Percentiles rank a stretch among this genome's conserved stretches.
These are phyloP conservation scores for Solanum piurae DNA, from an alignment of 257 asterid species.

Conservation along the genomic window DNA sequence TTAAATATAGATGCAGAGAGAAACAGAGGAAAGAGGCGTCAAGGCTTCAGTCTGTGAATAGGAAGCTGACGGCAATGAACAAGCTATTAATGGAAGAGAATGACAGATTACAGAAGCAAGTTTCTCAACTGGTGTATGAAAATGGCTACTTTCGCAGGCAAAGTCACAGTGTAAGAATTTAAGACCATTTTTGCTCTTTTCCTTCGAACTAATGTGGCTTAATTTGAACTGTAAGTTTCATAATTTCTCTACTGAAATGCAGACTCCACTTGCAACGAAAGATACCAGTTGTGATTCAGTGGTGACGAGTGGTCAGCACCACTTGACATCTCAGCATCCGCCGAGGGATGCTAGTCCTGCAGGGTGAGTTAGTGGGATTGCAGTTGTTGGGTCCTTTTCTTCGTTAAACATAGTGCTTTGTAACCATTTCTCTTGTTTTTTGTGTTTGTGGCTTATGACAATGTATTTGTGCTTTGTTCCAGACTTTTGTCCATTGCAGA, in stretches of 20 bases:
- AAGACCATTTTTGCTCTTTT: background rate
- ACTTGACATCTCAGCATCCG: conserved; percentile 75
- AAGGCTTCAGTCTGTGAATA: conserved; percentile 66
- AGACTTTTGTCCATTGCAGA: conserved; percentile 97
- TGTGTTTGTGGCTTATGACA: conserved; percentile 20
- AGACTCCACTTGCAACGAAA: conserved; percentile 60
- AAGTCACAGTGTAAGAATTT: conserved; percentile 23
- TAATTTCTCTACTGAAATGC: background rate
- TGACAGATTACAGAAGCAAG: conserved; percentile 87
- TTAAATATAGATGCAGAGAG: conserved; percentile 65
- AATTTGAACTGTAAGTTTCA: background rate
- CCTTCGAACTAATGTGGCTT: background rate
- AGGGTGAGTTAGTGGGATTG: conserved; percentile 67
- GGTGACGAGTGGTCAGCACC: conserved; percentile 86
- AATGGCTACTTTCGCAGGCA: conserved; percentile 74
- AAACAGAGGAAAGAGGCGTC: conserved; percentile 89
- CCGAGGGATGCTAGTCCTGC: conserved; percentile 99
- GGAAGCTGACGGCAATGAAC: conserved; percentile 93
- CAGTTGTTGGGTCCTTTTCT: conserved; percentile 41
- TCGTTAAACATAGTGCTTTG: conserved; percentile 21
- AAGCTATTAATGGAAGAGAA: conserved; percentile 87
- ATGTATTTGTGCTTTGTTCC: conserved; percentile 19
- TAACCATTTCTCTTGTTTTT: conserved; percentile 17
- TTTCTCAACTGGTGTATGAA: conserved; percentile 73
- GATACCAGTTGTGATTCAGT: conserved; percentile 90